These are phyloP conservation scores for Calonectria montana DNA, from an alignment of 2,329 filamentous ascomycete genomes.

Conservation along the genomic window DNA sequence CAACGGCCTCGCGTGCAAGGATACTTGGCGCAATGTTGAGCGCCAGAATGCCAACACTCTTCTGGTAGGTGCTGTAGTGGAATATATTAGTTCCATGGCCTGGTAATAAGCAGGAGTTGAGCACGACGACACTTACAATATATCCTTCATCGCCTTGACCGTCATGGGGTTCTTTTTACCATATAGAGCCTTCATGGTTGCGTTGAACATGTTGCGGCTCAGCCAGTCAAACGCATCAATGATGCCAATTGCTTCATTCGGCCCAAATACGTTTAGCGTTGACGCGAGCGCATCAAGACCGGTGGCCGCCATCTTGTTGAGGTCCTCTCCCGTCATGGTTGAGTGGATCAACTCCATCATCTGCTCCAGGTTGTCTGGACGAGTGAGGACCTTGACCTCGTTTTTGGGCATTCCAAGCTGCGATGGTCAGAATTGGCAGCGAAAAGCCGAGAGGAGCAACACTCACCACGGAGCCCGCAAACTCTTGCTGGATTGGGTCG, in stretches of 20 bases:
- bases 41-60: background rate
- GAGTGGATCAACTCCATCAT: conserved; percentile 25
- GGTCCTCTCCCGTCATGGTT: conserved; percentile 18
- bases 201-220: conserved; percentile 50
- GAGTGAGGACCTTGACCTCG: background rate
- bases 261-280: conserved; percentile 10
- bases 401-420: conserved; percentile 26
- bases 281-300: conserved; percentile 9
- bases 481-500: conserved; percentile 52
- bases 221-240: conserved; percentile 53
- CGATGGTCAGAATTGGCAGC: background rate
- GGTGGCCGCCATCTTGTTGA: conserved; percentile 22
- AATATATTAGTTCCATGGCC: background rate
- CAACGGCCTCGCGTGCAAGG: background rate
- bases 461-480: conserved; percentile 26
- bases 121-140: background rate
- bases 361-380: background rate
- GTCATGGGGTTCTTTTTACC: conserved; percentile 55
- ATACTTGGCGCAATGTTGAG: background rate
- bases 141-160: conserved; percentile 9
- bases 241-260: conserved; percentile 17
- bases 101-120: background rate
- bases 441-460: too few relatives aligned
- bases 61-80: background rate
- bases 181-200: conserved; percentile 53